Base-by-base conservation (phyloP, 192 early-diverging fungal genomes). In the Coemansia sp. region DNA sequence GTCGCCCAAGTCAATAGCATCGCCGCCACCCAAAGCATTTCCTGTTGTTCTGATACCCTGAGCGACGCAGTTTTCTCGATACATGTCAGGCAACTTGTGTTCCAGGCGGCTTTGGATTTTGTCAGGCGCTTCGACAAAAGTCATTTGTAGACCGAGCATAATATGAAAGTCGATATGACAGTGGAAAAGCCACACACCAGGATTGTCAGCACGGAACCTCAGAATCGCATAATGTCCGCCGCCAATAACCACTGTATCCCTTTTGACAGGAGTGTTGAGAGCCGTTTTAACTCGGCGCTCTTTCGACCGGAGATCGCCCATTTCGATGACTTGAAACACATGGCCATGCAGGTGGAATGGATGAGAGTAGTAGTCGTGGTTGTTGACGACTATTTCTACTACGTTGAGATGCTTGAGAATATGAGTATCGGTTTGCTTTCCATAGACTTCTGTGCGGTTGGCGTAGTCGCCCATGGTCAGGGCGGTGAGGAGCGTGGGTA, bases 331-430 rank as follows among this genome's bases (percentile, higher is more conserved):
- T 75, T 94, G 91, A 86, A 96, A 96, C 13, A 77, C 79, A 68
- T 96, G 93, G 15, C 95, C 95, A 73, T 96, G 95, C 46, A 96
- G 70, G 81, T 96, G 93, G 88, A 95, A 88, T 72, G 88, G 75
- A 58, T 96, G 95, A 68, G 83, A 79, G 66, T 90, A 91, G 65
- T 80, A 73, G 79, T 95, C 93, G 52, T 87, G 66, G 81, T 96
- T 96, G 74, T 86, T 88, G 63, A 95, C 75, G 18, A 86, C 71
- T 46, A 95, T 76, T 75, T 95, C 85, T 27, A 92, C 64, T 55
- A 88, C 84, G 3, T 90, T 73, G 74, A 88, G 68, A 63, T 93
- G 85, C n/a, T 86, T 76, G 22, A 92, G 65, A 31, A 93, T 85
- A 70, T 87, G 73, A 1, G 91, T 74, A 52, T 88, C 83, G 9